Base-by-base conservation (phyloP, 129 eudicot genomes). In the Chrysanthemum makinoi region DNA sequence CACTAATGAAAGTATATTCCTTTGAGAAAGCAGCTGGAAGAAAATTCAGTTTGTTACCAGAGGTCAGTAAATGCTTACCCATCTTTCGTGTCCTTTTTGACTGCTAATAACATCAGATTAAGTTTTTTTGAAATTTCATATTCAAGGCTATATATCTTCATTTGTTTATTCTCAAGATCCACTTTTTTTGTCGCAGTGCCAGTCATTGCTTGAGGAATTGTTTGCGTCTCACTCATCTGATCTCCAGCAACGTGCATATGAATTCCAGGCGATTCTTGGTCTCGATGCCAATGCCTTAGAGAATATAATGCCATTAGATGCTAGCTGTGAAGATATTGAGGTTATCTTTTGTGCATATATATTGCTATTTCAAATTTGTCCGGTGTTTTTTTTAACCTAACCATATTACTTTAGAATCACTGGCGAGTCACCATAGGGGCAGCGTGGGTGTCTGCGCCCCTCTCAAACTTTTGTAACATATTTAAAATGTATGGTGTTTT, bases 221-320 rank as follows among this genome's bases (percentile, higher is more conserved):
- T 90, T 80, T 55, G 99, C 97, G 58, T 94, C 99, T 18, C 88
- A 86, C 77, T 94, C 99, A 79, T 86, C 99, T 19, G 97, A 94
- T 85, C 85, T 94, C 61, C 99, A 94, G 81, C 99, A 94, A 83
- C 99, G 99, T 68, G 99, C 97, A 11, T 94, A 94, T 81, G 99
- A 94, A 80, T 90, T 94, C 66, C 99, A 84, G 68, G 85, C 96
- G 58, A 75, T 94, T 64, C 66, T 87, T 54, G 77, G 75, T 54
- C 77, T 94, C 35, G 96, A 90, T 83, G 80, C 91, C 66, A 83
- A 75, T 24, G 82, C 93, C 66, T 72, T 90, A 59, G 91, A 84
- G 58, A 85, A 78, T 70, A 81, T 94, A 69, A 80, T 94, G 89
- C 99, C 99, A 52, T 62, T 82, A 68, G 97, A 94, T 86, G 91